Evolutionary conservation across 75 land plant genomes (phyloP), one percentile per base, ranked within the genome.

Genomic region (Isoetes taiwanensis): DNA sequence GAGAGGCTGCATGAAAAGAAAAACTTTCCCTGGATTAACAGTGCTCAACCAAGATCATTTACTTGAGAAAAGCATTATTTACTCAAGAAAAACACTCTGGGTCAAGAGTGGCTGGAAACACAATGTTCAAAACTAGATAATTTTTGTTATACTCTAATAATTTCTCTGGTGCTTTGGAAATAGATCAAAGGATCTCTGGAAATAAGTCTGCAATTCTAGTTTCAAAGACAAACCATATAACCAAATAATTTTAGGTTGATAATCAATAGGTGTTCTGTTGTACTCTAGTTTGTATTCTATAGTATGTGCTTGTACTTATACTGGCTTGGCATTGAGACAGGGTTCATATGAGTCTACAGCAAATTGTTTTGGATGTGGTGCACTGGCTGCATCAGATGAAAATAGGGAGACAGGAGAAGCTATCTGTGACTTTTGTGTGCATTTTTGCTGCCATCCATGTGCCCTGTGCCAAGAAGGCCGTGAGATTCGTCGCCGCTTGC

Each of bases 391-490:
- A 30, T 57, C 10, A 43, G 85, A 78, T 23, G 62, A 37, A 25
- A 75, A 78, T 33, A 59, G 74, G 27, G 95, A 88, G 48, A 62
- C 73, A 14, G 71, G 81, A 31, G 89, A 88, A 53, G 29, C 78
- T 40, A 48, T 68, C 8, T 76, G 76, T 34, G 95, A 88, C 28
- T 66, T 84, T 43, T 79, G 79, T 19, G 74, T 80, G 19, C 95
- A 88, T 52, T 64, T 81, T 41, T 58, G 76, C 53, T 84, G 82
- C 52, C 95, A 84, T 61, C 12, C 61, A 14, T 84, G 89, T 63
- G 70, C 95, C 12, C 75, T 88, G 20, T 88, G 95, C 57, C 95
- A 88, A 61, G 95, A 88, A 66, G 84, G 84, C 16, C 75, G 95
- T 11, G 95, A 88, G 63, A 52, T 88, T 25, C 89, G 95, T 23